Base-by-base conservation (phyloP, 2,329 filamentous ascomycete genomes). In the Pseudophaeomoniella oleicola region DNA sequence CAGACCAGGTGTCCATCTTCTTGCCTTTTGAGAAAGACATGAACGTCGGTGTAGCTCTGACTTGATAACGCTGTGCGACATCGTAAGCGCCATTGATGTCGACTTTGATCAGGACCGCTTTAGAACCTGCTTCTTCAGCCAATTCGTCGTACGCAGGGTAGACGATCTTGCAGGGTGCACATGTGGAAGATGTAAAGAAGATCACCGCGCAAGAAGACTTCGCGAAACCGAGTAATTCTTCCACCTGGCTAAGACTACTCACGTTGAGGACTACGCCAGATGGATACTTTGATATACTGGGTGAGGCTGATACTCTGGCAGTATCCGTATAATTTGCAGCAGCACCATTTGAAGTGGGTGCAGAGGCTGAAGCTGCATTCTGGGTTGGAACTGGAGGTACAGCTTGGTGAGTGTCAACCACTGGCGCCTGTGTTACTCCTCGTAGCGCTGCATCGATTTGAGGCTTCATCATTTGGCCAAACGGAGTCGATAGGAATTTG, bases 161-260 rank as follows among this genome's bases (percentile, higher is more conserved):
- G 2, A 88, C 69, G 12, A 75, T 60, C 55, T 81, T 88, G 68
- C 88, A 94, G 0, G 87, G 86, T 1, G 75, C 71, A 51, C 87
- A 94, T 2, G 79, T 90, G 2, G 81, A 73, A 3, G 84, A 93
- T 0, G 88, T 94, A 61, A 96, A 96, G 64, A 94, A 94, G 39
- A 94, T 69, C 27, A 88, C 72, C 0, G 83, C 83, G 41, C 79
- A 85, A 1, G 80, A 77, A 4, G 70, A 65, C 17, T 66, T 66
- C 0, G 81, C 80, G 2, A 62, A 60, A 1, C 61, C 54, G 4
- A 90, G 62, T 2, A 78, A 58, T 13, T 60, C 60, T 27, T 84
- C 68, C 1, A 90, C 59, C 17, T 78, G 71, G 4, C 59, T 56
- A 3, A 78, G 56, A 15, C 62, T 74, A 16, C 66, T 72, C 5